phyloP scores from a whole-genome alignment of 2,329 filamentous ascomycete genomes.

The Fusarium nurragi region DNA sequence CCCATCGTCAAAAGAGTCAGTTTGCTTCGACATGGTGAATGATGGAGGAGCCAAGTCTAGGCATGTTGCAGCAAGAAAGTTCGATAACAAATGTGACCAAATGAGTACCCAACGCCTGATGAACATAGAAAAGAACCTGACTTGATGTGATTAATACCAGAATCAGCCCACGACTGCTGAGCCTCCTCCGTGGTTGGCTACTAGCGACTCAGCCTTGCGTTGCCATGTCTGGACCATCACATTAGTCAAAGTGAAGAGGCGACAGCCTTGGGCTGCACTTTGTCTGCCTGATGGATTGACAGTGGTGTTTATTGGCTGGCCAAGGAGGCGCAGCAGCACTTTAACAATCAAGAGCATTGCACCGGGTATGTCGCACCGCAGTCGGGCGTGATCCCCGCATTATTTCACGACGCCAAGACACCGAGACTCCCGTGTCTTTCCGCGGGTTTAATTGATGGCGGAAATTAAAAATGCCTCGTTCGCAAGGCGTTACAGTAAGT shows the following conservation, averaged over 20 bases:
- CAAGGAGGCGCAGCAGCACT: constrained; percentile 28
- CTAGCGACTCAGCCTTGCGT: constrained; percentile 27
- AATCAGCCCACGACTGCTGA: constrained; percentile 20
- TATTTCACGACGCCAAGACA: background rate
- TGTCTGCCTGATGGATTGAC: background rate
- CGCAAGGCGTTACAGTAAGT: too few species aligned
- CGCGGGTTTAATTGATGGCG: background rate
- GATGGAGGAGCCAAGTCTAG: constrained; percentile 3
- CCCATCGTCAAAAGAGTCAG: constrained; percentile 20
- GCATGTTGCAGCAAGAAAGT: background rate
- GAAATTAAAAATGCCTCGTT: constrained; percentile 5
- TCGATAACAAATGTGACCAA: background rate
- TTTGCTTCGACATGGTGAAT: constrained; percentile 27
- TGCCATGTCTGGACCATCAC: background rate
- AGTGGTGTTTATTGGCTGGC: background rate
- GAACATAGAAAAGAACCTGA: constrained; percentile 2
- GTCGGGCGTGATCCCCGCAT: constrained; percentile 22
- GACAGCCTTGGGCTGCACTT: constrained; percentile 23
- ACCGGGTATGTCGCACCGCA: constrained; percentile 8
- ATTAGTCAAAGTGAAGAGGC: background rate
- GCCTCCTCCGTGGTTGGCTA: background rate
- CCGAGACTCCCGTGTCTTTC: constrained; percentile 3
- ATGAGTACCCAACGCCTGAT: constrained; percentile 17
- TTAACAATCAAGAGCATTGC: background rate
- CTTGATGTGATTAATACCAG: background rate